Base-by-base conservation (phyloP, 129 eudicot species). In the Pseudognaphalium luteoalbum region DNA sequence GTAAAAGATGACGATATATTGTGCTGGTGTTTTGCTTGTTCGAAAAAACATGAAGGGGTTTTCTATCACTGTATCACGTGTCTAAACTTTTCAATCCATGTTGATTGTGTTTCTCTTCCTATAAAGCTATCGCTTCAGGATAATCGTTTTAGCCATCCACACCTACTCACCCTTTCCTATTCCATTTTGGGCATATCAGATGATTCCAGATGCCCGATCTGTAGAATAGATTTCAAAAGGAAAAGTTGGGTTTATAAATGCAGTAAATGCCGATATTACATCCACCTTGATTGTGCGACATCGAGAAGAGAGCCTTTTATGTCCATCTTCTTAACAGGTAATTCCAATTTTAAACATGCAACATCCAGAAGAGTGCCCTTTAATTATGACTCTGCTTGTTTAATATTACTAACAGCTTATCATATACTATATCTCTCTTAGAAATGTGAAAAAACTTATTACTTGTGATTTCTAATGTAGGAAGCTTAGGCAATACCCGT, bases 281-380 rank as follows among this genome's bases (percentile, higher is more conserved):
- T 72, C 16, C 67, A 72, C 1, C 37, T 28, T 12, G 35, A 72
- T 32, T 72, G 76, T 21, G 66, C 76, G 56, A 30, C 52, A 20
- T 47, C 19, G 56, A 32, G 51, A 28, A 33, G 20, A 32, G 28
- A 70, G 32, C 33, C 72, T 8, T 67, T 67, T 28, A 37, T 39
- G 56, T 68, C 72, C 56, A 12, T 10, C 56, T 19, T 41, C 72
- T 41, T 42, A 11, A 12, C 51, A 42, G 51, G 16, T 42, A 42
- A 25, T 25, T 25, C 28, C 28, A 25, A 25, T 25, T 25, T 25
- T 25, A 1, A 25, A 25, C 28, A 25, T 25, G 28, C 28, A 25
- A 25, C 28, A 25, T 25, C 0, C 28, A 25, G 28, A 25, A 25
- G 0, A 25, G 28, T 0, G 28, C 28, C 28, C 28, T 25, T 25